Evolutionary conservation across 1,139 yeast genomes (phyloP).

Genomic region (Candida frijolesensis): DNA sequence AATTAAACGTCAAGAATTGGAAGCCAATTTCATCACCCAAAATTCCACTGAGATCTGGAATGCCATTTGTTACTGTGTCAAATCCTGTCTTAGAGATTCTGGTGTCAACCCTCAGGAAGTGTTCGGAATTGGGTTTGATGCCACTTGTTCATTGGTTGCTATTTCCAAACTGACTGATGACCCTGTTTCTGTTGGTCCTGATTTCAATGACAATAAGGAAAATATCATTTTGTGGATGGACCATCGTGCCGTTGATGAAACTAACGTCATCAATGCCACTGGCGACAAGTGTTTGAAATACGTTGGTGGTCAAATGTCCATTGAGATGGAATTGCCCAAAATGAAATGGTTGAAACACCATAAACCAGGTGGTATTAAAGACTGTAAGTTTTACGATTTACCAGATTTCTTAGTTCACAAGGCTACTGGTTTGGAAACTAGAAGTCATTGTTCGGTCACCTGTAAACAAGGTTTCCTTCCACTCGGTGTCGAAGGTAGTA

Average conservation of each 20-base stretch:
- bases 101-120: slow-evolving; percentile 68
- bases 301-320: slow-evolving; percentile 97
- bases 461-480: slow-evolving; percentile 97
- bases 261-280: slow-evolving; percentile 77
- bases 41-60: slow-evolving; percentile 94
- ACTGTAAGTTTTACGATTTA: slow-evolving; percentile 86
- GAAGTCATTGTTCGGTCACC: slow-evolving; percentile 87
- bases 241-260: slow-evolving; percentile 91
- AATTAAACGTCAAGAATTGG: slow-evolving; percentile 73
- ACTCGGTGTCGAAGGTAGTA: slow-evolving; percentile 81
- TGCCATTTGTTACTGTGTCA: slow-evolving; percentile 81
- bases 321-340: slow-evolving; percentile 97
- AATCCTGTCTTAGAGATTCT: slow-evolving; percentile 69
- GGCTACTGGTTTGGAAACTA: slow-evolving; percentile 84
- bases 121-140: slow-evolving; percentile 92
- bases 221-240: slow-evolving; percentile 97
- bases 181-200: slow-evolving; percentile 92
- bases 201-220: slow-evolving; percentile 69
- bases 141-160: slow-evolving; percentile 92
- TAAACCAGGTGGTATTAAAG: slow-evolving; percentile 65
- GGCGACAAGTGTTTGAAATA: slow-evolving; percentile 78
- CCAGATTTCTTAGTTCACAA: slow-evolving; percentile 89
- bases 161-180: slow-evolving; percentile 63
- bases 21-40: slow-evolving; percentile 75
- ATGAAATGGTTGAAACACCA: slow-evolving; percentile 94